Conservation (phyloP, 495 filamentous ascomycete genomes). For the Aspergillus nanangensis region DNA sequence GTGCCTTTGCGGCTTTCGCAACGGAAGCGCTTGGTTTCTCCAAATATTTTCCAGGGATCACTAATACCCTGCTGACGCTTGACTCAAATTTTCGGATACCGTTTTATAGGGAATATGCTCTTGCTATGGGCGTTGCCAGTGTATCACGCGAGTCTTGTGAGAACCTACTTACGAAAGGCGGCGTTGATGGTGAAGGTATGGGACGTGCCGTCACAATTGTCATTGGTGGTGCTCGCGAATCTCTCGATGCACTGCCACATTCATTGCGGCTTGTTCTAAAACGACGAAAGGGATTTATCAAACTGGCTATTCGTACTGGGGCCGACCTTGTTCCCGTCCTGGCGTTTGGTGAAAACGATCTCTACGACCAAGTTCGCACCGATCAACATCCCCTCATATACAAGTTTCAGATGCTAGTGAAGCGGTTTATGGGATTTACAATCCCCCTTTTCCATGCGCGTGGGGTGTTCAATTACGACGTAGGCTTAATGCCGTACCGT, state of each 20-base stretch:
- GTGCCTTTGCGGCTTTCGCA: conserved; percentile 86
- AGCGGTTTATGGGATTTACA: conserved; percentile 86
- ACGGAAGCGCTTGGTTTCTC: conserved; percentile 89
- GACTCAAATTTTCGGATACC: conserved; percentile 91
- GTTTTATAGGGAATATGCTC: conserved; percentile 86
- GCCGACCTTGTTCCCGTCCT: conserved; percentile 90
- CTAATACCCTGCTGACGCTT: conserved; percentile 83
- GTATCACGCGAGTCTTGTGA: conserved; percentile 89
- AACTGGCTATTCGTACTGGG: conserved; percentile 82
- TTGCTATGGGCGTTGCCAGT: conserved; percentile 79
- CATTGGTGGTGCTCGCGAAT: conserved; percentile 87
- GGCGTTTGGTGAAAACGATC: conserved; percentile 90
- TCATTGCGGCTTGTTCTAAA: conserved; percentile 71
- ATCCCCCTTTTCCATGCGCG: conserved; percentile 85
- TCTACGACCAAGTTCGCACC: conserved; percentile 83
- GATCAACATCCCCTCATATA: conserved; percentile 68
- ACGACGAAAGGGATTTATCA: conserved; percentile 87
- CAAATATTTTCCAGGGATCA: conserved; percentile 91
- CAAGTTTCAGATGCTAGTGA: conserved; percentile 71
- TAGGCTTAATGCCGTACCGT: conserved; percentile 91
- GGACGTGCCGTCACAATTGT: conserved; percentile 96
- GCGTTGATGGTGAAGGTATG: conserved; percentile 78
- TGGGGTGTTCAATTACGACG: conserved; percentile 96
- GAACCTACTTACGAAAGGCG: conserved; percentile 76
- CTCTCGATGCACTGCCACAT: conserved; percentile 77